A percentile compares a stretch with the other conserved stretches of the same genome.
Evolutionary conservation across 768 basidiomycete genomes (phyloP).

Genomic region (Suillus brevipes): DNA sequence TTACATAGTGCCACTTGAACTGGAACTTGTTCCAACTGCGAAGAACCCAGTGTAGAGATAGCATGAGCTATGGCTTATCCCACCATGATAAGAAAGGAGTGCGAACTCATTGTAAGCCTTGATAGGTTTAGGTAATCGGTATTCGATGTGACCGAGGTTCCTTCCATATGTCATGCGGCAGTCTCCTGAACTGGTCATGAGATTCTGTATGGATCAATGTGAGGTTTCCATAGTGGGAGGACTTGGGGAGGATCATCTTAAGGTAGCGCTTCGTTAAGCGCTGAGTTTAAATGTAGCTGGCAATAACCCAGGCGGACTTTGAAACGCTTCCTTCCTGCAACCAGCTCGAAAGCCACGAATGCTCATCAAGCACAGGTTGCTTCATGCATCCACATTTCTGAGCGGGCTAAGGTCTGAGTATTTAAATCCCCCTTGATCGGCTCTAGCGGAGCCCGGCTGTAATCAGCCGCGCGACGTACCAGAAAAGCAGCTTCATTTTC

Average conservation of each 20-base stretch:
- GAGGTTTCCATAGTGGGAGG: not conserved
- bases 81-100: too few relatives aligned
- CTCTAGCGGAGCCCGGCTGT: slow-evolving; percentile 61
- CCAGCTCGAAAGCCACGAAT: slow-evolving; percentile 64
- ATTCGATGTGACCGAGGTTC: not conserved
- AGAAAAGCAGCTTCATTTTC: slow-evolving; percentile 49
- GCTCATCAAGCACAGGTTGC: slow-evolving; percentile 60
- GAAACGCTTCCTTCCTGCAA: slow-evolving; percentile 2
- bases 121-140: not conserved
- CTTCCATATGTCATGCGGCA: slow-evolving; percentile 7
- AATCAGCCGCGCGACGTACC: slow-evolving; percentile 64
- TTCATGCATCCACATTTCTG: slow-evolving; percentile 41
- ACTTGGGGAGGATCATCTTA: too few relatives aligned
- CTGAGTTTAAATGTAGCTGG: not conserved
- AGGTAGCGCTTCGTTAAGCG: too few relatives aligned
- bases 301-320: not conserved
- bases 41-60: too few relatives aligned
- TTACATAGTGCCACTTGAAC: too few relatives aligned
- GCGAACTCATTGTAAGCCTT: not conserved
- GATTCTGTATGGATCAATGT: not conserved
- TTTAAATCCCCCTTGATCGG: slow-evolving; percentile 62
- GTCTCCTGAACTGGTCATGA: not conserved
- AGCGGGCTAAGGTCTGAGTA: slow-evolving; percentile 86
- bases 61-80: too few relatives aligned
- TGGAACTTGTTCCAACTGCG: too few relatives aligned